These are phyloP conservation scores for Rhizopogon rudus DNA, from an alignment of 768 basidiomycete genomes.

Conservation along the genomic window DNA sequence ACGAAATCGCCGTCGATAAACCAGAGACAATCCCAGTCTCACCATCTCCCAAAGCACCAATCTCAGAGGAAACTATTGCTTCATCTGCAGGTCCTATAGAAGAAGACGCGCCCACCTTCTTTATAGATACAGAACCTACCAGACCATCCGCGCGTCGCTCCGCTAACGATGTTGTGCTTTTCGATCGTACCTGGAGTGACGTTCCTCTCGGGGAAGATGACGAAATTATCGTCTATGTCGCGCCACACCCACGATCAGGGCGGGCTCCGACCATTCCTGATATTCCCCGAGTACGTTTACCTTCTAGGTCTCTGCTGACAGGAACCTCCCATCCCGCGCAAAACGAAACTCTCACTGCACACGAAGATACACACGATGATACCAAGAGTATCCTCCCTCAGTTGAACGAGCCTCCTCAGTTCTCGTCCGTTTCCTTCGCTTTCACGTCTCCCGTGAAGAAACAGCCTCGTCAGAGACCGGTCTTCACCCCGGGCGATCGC, in stretches of 20 bases:
- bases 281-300: slow-evolving; percentile 12
- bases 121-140: slow-evolving; percentile 38
- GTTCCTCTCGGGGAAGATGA: slow-evolving; percentile 41
- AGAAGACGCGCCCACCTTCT: slow-evolving; percentile 13
- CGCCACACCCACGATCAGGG: slow-evolving; percentile 56
- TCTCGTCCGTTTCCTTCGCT: slow-evolving; percentile 24
- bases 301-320: slow-evolving; percentile 21
- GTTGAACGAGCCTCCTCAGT: slow-evolving; percentile 9
- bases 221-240: slow-evolving; percentile 74
- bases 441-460: slow-evolving; percentile 2
- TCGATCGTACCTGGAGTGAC: slow-evolving; percentile 14
- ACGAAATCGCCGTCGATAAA: not conserved
- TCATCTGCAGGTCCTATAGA: not conserved
- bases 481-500: slow-evolving; percentile 20
- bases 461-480: slow-evolving; percentile 26
- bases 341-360: not conserved
- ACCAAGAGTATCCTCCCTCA: not conserved
- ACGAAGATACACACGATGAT: not conserved
- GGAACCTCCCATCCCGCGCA: slow-evolving; percentile 9
- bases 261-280: slow-evolving; percentile 10
- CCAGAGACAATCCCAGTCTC: not conserved
- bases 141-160: slow-evolving; percentile 1
- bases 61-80: not conserved
- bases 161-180: slow-evolving; percentile 18
- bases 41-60: not conserved